Conservation (phyloP, 164 flowering plant genomes). For the Houttuynia cordata region DNA sequence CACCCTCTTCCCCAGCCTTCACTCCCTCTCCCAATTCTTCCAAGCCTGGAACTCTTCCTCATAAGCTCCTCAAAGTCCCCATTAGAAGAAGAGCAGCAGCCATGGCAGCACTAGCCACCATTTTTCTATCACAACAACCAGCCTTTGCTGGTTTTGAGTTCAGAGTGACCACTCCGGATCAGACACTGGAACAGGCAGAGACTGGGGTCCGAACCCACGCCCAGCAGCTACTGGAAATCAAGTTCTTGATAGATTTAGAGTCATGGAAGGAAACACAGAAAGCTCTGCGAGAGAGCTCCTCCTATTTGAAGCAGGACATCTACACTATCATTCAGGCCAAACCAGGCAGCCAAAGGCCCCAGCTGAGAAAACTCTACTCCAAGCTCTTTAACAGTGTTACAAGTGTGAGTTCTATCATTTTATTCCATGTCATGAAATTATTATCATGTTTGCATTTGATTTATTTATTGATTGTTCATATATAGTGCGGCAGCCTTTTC, state of each 20-base stretch:
- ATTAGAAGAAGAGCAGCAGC: constrained; percentile 6
- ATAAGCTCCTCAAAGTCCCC: neutral
- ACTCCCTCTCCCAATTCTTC: neutral
- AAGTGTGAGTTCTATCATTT: constrained; percentile 17
- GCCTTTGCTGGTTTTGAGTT: constrained; percentile 34
- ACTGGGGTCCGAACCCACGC: constrained; percentile 31
- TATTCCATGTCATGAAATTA: neutral
- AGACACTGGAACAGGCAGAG: constrained; percentile 53
- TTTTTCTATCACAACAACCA: constrained; percentile 13
- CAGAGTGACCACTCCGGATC: constrained; percentile 43
- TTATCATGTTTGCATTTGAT: neutral
- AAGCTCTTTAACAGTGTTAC: constrained; percentile 51
- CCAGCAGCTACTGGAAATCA: constrained; percentile 27
- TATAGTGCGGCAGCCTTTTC: neutral
- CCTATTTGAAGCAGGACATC: constrained; percentile 46
- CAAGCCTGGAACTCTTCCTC: constrained; percentile 2
- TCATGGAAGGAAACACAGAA: constrained; percentile 59
- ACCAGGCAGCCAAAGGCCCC: constrained; percentile 51
- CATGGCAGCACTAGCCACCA: constrained; percentile 8
- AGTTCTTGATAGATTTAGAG: constrained; percentile 30
- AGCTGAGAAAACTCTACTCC: constrained; percentile 49
- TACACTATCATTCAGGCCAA: constrained; percentile 58
- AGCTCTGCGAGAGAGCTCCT: constrained; percentile 36
- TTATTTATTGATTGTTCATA: neutral
- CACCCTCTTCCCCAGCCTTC: neutral